Percentiles rank a stretch among this genome's conserved stretches.
Evolutionary conservation across 192 early-diverging fungal genomes (phyloP).

Genomic region (Allomyces arbusculus): DNA sequence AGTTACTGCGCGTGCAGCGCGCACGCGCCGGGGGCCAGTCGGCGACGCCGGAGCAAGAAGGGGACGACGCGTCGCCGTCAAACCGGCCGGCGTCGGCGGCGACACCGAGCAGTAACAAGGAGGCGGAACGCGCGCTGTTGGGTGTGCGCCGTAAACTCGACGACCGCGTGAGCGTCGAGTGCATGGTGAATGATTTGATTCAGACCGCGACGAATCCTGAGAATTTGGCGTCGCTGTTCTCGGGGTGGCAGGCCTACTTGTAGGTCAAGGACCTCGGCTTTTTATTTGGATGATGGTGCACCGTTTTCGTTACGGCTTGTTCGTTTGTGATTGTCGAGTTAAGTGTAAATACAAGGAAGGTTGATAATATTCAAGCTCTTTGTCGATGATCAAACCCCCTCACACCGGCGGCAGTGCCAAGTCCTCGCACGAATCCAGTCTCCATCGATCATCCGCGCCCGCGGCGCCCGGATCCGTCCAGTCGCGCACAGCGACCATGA

Average conservation of each 20-base stretch:
- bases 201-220: constrained; percentile 35
- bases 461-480: too few species aligned
- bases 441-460: too few species aligned
- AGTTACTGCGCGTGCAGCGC: constrained; percentile 2
- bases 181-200: constrained; percentile 51
- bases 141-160: constrained; percentile 39
- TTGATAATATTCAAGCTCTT: not conserved
- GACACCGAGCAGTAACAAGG: constrained; percentile 22
- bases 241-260: not conserved
- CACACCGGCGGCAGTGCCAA: not conserved
- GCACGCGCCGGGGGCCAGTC: too few species aligned
- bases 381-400: too few species aligned
- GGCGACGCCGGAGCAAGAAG: too few species aligned
- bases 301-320: not conserved
- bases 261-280: too few species aligned
- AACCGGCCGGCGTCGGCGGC: too few species aligned
- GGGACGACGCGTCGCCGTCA: too few species aligned
- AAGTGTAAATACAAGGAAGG: not conserved
- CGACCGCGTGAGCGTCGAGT: constrained; percentile 36
- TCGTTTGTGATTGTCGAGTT: not conserved
- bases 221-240: constrained; percentile 39
- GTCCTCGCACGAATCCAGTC: too few species aligned
- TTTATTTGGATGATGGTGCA: not conserved
- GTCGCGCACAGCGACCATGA: too few species aligned
- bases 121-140: constrained; percentile 42